These are phyloP conservation scores for Aspergillus asperescens DNA, from an alignment of 495 filamentous ascomycete genomes.

Conservation along the genomic window DNA sequence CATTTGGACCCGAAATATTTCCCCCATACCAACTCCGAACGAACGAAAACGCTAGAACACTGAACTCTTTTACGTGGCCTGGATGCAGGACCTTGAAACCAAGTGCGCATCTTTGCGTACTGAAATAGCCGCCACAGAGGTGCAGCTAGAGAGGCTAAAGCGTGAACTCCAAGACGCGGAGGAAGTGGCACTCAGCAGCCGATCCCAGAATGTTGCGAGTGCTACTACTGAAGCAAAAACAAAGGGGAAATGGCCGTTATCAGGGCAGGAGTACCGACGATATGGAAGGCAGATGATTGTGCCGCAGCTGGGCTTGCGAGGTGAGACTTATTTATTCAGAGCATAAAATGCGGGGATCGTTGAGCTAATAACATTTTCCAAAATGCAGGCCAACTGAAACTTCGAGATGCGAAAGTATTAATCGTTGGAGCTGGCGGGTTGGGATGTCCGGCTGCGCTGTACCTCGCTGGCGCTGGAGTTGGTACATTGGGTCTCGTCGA, in stretches of 20 bases:
- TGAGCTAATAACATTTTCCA: slow-evolving; percentile 10
- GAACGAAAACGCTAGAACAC: not conserved
- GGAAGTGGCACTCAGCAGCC: slow-evolving; percentile 22
- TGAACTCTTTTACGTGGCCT: not conserved
- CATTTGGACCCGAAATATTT: not conserved
- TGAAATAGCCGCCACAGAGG: slow-evolving; percentile 37
- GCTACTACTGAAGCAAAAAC: not conserved
- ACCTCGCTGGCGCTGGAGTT: slow-evolving; percentile 82
- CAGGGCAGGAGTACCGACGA: slow-evolving; percentile 65
- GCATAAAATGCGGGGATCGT: not conserved
- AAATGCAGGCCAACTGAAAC: slow-evolving; percentile 68
- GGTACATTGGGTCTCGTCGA: slow-evolving; percentile 82
- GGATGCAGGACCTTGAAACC: slow-evolving; percentile 24
- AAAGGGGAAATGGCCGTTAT: slow-evolving; percentile 55
- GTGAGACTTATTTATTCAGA: slow-evolving; percentile 30
- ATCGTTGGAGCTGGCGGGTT: slow-evolving; percentile 91
- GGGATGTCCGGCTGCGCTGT: slow-evolving; percentile 85
- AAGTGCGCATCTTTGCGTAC: slow-evolving; percentile 38
- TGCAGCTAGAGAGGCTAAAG: slow-evolving; percentile 33
- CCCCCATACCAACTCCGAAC: not conserved
- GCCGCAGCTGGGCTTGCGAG: slow-evolving; percentile 73
- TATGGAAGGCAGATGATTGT: slow-evolving; percentile 95
- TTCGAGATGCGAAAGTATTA: slow-evolving; percentile 65
- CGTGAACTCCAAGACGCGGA: slow-evolving; percentile 33
- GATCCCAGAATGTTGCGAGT: slow-evolving; percentile 6